A percentile compares a stretch with the other conserved stretches of the same genome.
These are phyloP conservation scores for Naematelia aurantialba DNA, from an alignment of 768 basidiomycete genomes.

Conservation along the genomic window DNA sequence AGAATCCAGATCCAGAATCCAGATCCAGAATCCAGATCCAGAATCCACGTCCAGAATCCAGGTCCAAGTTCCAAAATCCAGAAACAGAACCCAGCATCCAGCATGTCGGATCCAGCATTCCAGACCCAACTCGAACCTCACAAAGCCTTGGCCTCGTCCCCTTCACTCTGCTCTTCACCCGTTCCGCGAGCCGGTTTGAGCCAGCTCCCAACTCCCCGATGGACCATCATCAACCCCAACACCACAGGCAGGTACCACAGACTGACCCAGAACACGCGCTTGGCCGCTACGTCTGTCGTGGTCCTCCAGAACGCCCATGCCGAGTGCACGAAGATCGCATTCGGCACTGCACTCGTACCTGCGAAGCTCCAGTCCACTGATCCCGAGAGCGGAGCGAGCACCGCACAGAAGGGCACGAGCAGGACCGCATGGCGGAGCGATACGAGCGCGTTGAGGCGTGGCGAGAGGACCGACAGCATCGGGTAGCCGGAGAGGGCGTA, in stretches of 20 bases:
- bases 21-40: too few species aligned
- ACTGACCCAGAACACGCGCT: constrained; percentile 70
- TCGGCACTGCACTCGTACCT: constrained; percentile 69
- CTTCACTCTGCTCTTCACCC: background rate
- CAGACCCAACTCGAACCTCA: background rate
- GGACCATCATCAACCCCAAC: constrained; percentile 88
- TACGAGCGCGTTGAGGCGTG: constrained; percentile 76
- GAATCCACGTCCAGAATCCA: too few species aligned
- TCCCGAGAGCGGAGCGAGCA: constrained; percentile 81
- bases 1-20: too few species aligned
- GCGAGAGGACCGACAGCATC: constrained; percentile 81
- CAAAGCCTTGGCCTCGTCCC: background rate
- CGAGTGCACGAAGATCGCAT: constrained; percentile 63
- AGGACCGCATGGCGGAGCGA: constrained; percentile 70
- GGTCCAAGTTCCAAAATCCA: too few species aligned
- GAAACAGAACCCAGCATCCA: too few species aligned
- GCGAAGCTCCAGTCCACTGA: constrained; percentile 90
- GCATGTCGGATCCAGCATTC: too few species aligned
- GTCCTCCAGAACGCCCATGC: constrained; percentile 72
- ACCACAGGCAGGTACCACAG: constrained; percentile 88
- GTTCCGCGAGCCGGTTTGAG: constrained; percentile 13
- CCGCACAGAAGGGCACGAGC: constrained; percentile 69
- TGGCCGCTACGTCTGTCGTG: constrained; percentile 60
- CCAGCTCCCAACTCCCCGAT: constrained; percentile 63
- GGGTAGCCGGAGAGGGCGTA: constrained; percentile 91